These are phyloP conservation scores for Elsinoe fawcettii DNA, from an alignment of 2,329 filamentous ascomycete species.

Conservation along the genomic window DNA sequence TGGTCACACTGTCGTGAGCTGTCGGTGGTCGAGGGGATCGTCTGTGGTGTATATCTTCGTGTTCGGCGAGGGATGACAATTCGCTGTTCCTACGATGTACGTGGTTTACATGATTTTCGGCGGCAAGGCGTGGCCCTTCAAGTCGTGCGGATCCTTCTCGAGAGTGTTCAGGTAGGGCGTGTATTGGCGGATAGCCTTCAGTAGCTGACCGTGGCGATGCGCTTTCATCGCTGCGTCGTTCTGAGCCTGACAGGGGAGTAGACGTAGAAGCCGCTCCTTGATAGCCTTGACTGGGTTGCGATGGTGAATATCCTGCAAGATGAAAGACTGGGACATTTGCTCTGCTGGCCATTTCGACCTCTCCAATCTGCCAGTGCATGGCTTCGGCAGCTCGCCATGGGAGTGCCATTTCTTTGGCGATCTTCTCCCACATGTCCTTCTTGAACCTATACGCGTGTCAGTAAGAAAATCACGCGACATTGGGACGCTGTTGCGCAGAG, in stretches of 20 bases:
- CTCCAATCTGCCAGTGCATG: conserved; percentile 96
- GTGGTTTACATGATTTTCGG: not conserved
- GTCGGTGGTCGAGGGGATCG: conserved; percentile 15
- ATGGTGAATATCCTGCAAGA: conserved; percentile 29
- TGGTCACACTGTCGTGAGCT: conserved; percentile 15
- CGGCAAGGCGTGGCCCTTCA: not conserved
- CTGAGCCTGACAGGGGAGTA: conserved; percentile 5
- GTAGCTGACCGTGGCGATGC: conserved; percentile 10
- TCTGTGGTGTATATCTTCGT: conserved; percentile 2
- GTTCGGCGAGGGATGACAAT: conserved; percentile 10
- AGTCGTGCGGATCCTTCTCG: conserved; percentile 6
- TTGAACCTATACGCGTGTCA: conserved; percentile 62
- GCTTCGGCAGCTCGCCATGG: conserved; percentile 94
- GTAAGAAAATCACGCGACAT: not conserved
- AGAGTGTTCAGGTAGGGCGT: not conserved
- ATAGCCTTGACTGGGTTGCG: conserved; percentile 14
- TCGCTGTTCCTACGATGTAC: conserved; percentile 8
- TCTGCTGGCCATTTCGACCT: conserved; percentile 85
- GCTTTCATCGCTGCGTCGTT: conserved; percentile 9
- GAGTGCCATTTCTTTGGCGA: conserved; percentile 88
- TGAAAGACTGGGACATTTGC: conserved; percentile 84
- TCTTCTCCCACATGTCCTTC: conserved; percentile 93
- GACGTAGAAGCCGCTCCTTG: not conserved
- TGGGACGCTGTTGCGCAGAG: not conserved
- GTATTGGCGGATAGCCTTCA: conserved; percentile 3